Conservation (phyloP, 1,284 basidiomycete species). For the Cystobasidium sp. region DNA sequence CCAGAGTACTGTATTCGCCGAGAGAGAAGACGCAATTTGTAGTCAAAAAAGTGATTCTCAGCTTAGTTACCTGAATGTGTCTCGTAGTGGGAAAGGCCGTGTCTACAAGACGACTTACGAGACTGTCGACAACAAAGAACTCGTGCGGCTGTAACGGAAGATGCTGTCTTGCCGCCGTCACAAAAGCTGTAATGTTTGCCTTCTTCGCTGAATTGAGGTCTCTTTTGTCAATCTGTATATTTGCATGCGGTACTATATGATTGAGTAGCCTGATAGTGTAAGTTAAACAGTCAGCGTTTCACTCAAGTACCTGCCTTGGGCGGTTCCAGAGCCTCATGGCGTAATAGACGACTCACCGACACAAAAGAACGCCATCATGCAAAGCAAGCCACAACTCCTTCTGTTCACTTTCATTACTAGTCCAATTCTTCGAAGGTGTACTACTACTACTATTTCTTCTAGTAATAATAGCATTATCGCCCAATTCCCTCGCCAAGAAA, state of each 20-base stretch:
- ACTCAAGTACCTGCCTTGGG: no score
- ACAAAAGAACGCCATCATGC: conserved; percentile 80
- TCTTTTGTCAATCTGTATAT: conserved; percentile 68
- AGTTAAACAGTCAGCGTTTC: not conserved
- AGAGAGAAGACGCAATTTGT: conserved; percentile 37
- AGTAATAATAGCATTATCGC: conserved; percentile 17
- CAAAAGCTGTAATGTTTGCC: conserved; percentile 71
- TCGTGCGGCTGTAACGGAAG: conserved; percentile 68
- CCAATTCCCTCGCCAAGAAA: conserved; percentile 35
- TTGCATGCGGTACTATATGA: conserved; percentile 67
- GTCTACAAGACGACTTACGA: conserved; percentile 62
- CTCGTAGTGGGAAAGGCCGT: conserved; percentile 64
- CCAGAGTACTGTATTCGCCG: conserved; percentile 51
- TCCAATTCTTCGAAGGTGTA: conserved; percentile 21
- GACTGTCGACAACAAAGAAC: conserved; percentile 70
- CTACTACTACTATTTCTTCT: not conserved
- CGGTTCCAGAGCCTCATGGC: no score
- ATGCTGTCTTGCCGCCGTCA: conserved; percentile 65
- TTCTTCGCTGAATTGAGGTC: conserved; percentile 69
- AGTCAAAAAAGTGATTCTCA: no score
- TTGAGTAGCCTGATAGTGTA: conserved; percentile 67
- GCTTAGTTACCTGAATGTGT: conserved; percentile 49
- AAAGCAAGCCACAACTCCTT: conserved; percentile 72
- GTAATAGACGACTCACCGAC: no score
- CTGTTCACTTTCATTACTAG: conserved; percentile 65